Base-by-base conservation (phyloP, 2,329 filamentous ascomycete genomes). In the Aspergillus pseudoterreus region DNA sequence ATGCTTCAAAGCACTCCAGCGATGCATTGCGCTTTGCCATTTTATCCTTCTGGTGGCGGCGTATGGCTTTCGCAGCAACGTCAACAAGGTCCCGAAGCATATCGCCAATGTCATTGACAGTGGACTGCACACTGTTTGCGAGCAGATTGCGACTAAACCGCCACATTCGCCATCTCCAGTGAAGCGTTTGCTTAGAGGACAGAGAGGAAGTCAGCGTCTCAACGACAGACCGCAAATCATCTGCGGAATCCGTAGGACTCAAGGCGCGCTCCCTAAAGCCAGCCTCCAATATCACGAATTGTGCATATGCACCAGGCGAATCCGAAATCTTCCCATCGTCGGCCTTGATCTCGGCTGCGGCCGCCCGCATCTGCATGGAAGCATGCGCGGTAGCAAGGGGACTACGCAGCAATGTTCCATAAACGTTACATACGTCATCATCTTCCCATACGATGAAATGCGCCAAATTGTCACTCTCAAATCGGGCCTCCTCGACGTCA, bases 381-480 rank as follows among this genome's bases (percentile, higher is more conserved):
- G 68, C 52, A 49, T 63, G 62, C 4, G 59, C 50, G 11, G 65
- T 58, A 9, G 63, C 65, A 19, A 71, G 59, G 6, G 67, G 64
- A 21, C 56, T 68, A 22, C 61, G 64, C 51, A 71, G 53, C 47
- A 70, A 44, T 14, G 69, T 63, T 24, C 65, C 61, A 58, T 70
- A 75, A 33, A 57, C 60, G 22, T 67, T 62, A 32, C 68, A 69
- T 12, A 77, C 33, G 52, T 74, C 71, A 46, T 76, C 71, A 50
- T 76, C 72, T 56, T 77, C 74, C 75, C 75, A 77, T 3, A 75
- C 63, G 6, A 70, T 70, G 51, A 69, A 69, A 4, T 51, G 39
- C 41, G 56, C 50, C 22, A 67, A 43, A 22, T 49, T 59, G 32
- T 45, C 43, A 35, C 65, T 56, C 44, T 55, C 45, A 11, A 51